These are phyloP conservation scores for Fusarium sp. DNA, from an alignment of 2,329 filamentous ascomycete species.

Conservation along the genomic window DNA sequence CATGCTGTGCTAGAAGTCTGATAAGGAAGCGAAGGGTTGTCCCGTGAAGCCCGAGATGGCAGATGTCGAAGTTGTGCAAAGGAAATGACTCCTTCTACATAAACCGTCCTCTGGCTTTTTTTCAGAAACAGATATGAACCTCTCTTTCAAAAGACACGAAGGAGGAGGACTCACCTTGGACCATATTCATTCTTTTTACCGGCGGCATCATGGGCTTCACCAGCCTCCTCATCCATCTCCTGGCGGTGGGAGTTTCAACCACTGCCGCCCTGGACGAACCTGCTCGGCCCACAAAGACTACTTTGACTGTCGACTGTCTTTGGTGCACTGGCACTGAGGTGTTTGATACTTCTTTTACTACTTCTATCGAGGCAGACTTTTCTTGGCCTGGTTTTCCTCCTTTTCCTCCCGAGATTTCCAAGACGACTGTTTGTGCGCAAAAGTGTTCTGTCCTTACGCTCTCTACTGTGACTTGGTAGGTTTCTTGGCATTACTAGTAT, in stretches of 20 bases:
- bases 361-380: background rate
- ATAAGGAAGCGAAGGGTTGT: conserved; percentile 16
- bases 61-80: conserved; percentile 17
- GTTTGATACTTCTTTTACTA: background rate
- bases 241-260: conserved; percentile 11
- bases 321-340: conserved; percentile 20
- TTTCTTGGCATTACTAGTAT: background rate
- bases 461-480: conserved; percentile 34
- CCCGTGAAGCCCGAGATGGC: conserved; percentile 12
- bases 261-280: conserved; percentile 1
- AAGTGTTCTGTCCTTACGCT: conserved; percentile 34
- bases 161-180: conserved; percentile 11
- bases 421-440: conserved; percentile 35
- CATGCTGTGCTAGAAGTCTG: conserved; percentile 21
- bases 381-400: conserved; percentile 1
- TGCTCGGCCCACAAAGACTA: conserved; percentile 12
- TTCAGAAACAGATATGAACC: background rate
- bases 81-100: conserved; percentile 23
- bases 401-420: conserved; percentile 3
- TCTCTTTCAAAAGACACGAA: conserved; percentile 5
- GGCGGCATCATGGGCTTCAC: conserved; percentile 32
- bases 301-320: conserved; percentile 31
- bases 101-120: conserved; percentile 5
- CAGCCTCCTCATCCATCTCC: conserved; percentile 21
- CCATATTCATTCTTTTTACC: conserved; percentile 28